Conservation (phyloP, 208 protist genomes). For the Angomonas ambiguus region DNA sequence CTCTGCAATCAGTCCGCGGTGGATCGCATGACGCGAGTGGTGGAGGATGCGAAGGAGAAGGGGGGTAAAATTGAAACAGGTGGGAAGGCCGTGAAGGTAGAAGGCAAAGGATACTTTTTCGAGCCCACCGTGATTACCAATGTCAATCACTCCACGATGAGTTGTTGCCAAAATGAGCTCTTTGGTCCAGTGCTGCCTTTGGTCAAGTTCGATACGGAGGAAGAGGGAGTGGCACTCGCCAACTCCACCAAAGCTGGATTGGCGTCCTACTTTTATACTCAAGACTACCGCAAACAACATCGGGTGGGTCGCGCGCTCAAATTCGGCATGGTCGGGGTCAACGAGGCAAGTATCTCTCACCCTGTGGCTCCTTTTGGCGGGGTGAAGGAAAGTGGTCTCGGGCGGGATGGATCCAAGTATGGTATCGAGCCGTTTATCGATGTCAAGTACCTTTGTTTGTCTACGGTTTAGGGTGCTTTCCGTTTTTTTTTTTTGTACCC, state of each 20-base stretch:
- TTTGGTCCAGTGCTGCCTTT: constrained; percentile 90
- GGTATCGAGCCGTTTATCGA: constrained; percentile 84
- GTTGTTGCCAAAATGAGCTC: constrained; percentile 39
- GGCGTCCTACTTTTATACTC: constrained; percentile 73
- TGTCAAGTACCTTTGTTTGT: constrained; percentile 79
- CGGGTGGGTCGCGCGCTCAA: constrained; percentile 53
- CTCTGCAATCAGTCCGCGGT: constrained; percentile 49
- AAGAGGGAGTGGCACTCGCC: constrained; percentile 63
- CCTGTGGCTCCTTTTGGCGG: constrained; percentile 85
- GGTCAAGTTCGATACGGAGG: constrained; percentile 60
- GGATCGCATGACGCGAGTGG: constrained; percentile 35
- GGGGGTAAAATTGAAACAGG: constrained; percentile 67
- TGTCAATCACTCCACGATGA: constrained; percentile 29
- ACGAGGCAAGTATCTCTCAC: constrained; percentile 57
- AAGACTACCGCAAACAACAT: constrained; percentile 63
- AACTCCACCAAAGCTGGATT: constrained; percentile 80
- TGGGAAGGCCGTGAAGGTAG: constrained; percentile 34
- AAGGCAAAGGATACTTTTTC: constrained; percentile 66
- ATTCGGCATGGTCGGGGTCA: constrained; percentile 86
- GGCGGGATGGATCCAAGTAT: constrained; percentile 86
- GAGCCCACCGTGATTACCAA: constrained; percentile 76
- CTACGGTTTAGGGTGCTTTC: constrained; percentile 34
- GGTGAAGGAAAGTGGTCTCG: constrained; percentile 87
- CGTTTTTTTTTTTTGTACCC: background rate
- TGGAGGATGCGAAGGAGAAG: constrained; percentile 55